These are phyloP conservation scores for Golubevia sp. DNA, from an alignment of 1,284 basidiomycete genomes.

Conservation along the genomic window DNA sequence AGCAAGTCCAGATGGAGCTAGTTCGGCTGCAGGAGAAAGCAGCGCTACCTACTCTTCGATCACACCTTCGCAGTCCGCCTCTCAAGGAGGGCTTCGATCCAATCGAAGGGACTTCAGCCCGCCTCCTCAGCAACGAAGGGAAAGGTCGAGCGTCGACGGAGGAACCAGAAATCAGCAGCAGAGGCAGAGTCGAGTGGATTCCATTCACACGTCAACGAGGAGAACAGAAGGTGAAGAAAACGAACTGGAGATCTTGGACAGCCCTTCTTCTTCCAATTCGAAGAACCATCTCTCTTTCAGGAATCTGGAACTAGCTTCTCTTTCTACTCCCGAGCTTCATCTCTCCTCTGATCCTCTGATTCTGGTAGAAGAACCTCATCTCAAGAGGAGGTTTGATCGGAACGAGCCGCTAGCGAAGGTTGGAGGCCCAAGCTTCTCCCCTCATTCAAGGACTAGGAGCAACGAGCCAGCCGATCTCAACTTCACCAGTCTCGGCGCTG, in stretches of 20 bases:
- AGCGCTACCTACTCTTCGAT: conserved; percentile 1
- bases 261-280: too few species aligned
- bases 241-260: too few species aligned
- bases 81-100: neutral
- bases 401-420: conserved; percentile 6
- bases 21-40: neutral
- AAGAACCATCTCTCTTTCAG: too few species aligned
- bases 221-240: too few species aligned
- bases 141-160: neutral
- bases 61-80: conserved; percentile 2
- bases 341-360: conserved; percentile 39
- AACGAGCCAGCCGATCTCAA: conserved; percentile 11
- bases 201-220: too few species aligned
- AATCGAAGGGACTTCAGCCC: neutral
- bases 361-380: conserved; percentile 25
- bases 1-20: neutral
- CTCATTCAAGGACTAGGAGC: conserved; percentile 4
- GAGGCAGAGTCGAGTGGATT: too few species aligned
- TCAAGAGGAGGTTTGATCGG: conserved; percentile 8
- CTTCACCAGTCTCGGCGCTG: conserved; percentile 27
- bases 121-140: neutral
- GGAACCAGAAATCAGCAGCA: too few species aligned
- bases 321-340: conserved; percentile 42
- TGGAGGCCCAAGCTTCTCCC: conserved; percentile 1
- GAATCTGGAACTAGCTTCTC: conserved; percentile 32